These are phyloP conservation scores for Chenopodium berlandieri DNA, from an alignment of 148 eudicot genomes.

Conservation along the genomic window DNA sequence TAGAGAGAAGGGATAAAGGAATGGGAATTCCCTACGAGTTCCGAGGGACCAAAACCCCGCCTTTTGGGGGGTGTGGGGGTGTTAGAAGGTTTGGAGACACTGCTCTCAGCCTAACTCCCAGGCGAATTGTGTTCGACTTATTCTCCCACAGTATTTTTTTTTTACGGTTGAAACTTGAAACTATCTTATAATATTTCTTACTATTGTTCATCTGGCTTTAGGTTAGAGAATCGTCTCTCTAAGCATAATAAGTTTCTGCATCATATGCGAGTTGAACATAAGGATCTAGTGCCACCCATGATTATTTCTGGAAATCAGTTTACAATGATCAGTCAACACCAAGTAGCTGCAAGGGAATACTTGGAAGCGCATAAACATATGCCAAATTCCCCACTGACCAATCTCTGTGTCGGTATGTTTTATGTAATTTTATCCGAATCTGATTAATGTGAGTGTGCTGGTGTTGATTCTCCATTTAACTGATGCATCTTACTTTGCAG, in stretches of 20 bases:
- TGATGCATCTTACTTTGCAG: conserved; percentile 24
- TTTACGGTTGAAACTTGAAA: background rate
- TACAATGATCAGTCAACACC: conserved; percentile 79
- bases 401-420: conserved; percentile 68
- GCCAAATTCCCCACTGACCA: conserved; percentile 78
- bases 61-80: no score
- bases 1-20: background rate
- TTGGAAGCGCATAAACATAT: conserved; percentile 78
- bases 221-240: conserved; percentile 56
- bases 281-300: conserved; percentile 76
- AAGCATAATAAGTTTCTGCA: conserved; percentile 64
- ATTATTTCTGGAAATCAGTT: conserved; percentile 69
- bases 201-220: conserved; percentile 26
- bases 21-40: background rate
- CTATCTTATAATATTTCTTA: background rate
- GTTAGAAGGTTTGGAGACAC: background rate
- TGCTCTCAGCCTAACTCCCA: conserved; percentile 1
- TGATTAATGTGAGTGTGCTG: conserved; percentile 4
- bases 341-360: conserved; percentile 84
- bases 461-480: background rate
- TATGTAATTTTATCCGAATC: background rate
- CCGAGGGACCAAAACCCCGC: background rate
- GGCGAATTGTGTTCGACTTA: background rate
- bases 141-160: background rate
- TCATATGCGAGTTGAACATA: conserved; percentile 47